Base-by-base conservation (phyloP, 2,329 filamentous ascomycete species). In the Ophiostoma ips region DNA sequence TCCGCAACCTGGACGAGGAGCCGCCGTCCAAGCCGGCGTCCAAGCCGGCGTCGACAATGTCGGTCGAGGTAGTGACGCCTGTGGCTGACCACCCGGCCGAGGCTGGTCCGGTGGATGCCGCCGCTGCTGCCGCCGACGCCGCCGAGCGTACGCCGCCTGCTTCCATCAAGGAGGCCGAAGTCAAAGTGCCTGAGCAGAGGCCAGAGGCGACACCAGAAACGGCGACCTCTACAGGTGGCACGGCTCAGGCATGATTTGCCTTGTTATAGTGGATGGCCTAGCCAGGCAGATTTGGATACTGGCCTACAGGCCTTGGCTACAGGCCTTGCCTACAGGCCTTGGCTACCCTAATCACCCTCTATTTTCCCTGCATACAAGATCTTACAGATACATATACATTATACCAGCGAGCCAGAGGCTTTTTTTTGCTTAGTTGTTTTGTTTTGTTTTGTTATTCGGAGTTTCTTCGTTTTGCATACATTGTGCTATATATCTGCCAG, bases 1-100 rank as follows among this genome's bases (percentile, higher is more conserved):
- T 54, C 31, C 54, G 54, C 48, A 55, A 55, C 19, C 50, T 55
- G 3, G 54, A 55, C 37, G 52, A 54, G 9, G 54, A 55, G 35
- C 45, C 18, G 24, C 46, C 41, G 18, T n/a, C 34, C 6, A 35
- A 28, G 31, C 48, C 38, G 19, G 40, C 36, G 28, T 40, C 28
- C 10, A 50, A 37, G 36, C 18, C 37, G 15, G 35, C 13, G 35
- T 4, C 34, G 15, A 13, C n/a, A 24, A 19, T 12, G 41, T 33
- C 43, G 16, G 30, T 45, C 28, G 43, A 45, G 10, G 24, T n/a
- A 2, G 28, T 11, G n/a, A 6, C 41, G n/a, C 11, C 12, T 30
- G 24, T 28, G 24, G 5, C 24, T 28, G 24, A 4, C 8, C 5
- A 4, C 8, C 5, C 8, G 24, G 24, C 24, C 24, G 24, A 28